A percentile compares a stretch with the other conserved stretches of the same genome.
Conservation (phyloP, 2,329 filamentous ascomycete genomes). For the Ophiostoma perfectum region DNA sequence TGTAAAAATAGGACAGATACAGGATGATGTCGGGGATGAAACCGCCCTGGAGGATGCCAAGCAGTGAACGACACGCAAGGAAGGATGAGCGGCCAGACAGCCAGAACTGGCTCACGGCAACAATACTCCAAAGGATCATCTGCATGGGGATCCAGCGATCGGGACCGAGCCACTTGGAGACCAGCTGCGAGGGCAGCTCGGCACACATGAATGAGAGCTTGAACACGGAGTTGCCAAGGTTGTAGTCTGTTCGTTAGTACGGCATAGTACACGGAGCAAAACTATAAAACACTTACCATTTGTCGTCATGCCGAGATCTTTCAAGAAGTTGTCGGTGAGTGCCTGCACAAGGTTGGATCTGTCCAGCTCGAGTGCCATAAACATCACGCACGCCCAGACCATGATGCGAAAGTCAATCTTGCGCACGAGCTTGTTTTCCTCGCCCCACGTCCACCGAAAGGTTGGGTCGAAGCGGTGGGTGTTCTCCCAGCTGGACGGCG, state of each 20-base stretch:
- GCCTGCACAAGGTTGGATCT: constrained; percentile 45
- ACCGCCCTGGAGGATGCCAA: background rate
- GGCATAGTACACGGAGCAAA: too few species aligned
- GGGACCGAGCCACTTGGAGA: constrained; percentile 53
- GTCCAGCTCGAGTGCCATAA: constrained; percentile 48
- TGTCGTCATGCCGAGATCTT: constrained; percentile 40
- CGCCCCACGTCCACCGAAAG: constrained; percentile 40
- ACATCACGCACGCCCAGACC: constrained; percentile 45
- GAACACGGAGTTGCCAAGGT: constrained; percentile 47
- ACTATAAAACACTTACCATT: constrained; percentile 34
- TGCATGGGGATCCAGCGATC: constrained; percentile 57
- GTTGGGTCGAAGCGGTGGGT: constrained; percentile 44
- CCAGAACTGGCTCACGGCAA: constrained; percentile 34
- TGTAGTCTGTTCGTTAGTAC: constrained; percentile 35
- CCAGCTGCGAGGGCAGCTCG: constrained; percentile 56
- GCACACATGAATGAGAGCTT: constrained; percentile 47
- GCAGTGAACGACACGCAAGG: background rate
- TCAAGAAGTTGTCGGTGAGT: constrained; percentile 44
- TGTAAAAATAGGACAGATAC: constrained; percentile 44
- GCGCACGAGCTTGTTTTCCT: constrained; percentile 37
- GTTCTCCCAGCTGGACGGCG: constrained; percentile 28
- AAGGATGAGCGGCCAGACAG: background rate
- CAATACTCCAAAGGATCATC: constrained; percentile 52
- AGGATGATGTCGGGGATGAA: constrained; percentile 39
- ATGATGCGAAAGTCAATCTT: constrained; percentile 44